These are phyloP conservation scores for Moringa oleifera DNA, from an alignment of 345 rosid genomes.

Conservation along the genomic window DNA sequence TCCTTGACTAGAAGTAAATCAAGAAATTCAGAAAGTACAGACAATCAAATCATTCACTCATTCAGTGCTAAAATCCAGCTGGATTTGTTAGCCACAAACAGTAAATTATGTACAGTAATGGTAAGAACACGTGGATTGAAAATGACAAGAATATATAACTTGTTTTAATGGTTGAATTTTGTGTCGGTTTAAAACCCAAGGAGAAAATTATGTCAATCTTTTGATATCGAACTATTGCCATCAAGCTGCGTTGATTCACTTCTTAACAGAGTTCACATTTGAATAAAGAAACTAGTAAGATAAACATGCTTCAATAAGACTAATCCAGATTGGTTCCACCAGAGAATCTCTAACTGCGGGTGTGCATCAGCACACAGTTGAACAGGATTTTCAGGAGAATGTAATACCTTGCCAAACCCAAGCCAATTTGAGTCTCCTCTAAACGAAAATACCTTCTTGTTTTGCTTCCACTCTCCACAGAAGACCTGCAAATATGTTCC, in stretches of 20 bases:
- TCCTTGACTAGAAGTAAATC: not conserved
- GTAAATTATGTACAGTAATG: not conserved
- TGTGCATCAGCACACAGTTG: not conserved
- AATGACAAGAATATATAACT: too few species aligned
- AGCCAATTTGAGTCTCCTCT: conserved; percentile 80
- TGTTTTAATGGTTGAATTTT: too few species aligned
- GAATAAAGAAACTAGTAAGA: not conserved
- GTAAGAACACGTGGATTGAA: not conserved
- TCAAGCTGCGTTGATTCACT: too few species aligned
- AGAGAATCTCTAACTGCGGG: not conserved
- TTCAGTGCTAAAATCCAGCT: not conserved
- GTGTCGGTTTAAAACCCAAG: too few species aligned
- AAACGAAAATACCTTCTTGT: conserved; percentile 41
- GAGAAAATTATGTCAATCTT: too few species aligned
- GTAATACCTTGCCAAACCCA: conserved; percentile 55
- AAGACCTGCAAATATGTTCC: conserved; percentile 38
- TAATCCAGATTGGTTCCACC: not conserved
- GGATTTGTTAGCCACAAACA: not conserved
- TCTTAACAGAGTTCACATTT: not conserved
- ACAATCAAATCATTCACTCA: too few species aligned
- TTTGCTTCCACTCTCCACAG: conserved; percentile 50
- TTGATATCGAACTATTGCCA: too few species aligned
- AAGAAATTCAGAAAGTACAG: too few species aligned
- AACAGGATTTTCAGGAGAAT: conserved; percentile 4
- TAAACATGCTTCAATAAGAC: not conserved